Evolutionary conservation across 2,329 filamentous ascomycete genomes (phyloP).

Genomic region (Ophiocordyceps camponoti-leonardi): DNA sequence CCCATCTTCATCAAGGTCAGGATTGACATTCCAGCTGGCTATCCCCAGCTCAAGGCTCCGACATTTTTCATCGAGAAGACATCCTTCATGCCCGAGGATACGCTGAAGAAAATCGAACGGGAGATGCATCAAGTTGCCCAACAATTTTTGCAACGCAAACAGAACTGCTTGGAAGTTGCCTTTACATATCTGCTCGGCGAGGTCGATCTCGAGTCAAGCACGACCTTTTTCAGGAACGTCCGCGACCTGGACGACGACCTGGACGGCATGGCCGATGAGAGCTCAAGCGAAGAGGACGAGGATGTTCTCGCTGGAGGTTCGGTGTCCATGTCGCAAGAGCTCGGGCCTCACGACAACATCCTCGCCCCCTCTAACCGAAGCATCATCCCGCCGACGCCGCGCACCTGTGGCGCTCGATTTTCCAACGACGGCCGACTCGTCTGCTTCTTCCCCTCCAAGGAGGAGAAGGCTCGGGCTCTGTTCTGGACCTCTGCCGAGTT

Average conservation of each 20-base stretch:
- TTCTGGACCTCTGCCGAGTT: slow-evolving; percentile 28
- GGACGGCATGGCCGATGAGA: slow-evolving; percentile 49
- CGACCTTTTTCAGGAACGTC: slow-evolving; percentile 44
- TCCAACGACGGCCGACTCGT: slow-evolving; percentile 44
- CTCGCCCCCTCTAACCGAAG: slow-evolving; percentile 32
- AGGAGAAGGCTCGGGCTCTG: slow-evolving; percentile 36
- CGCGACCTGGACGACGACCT: slow-evolving; percentile 43
- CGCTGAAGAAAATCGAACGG: slow-evolving; percentile 29
- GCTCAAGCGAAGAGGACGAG: slow-evolving; percentile 67
- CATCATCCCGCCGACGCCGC: slow-evolving; percentile 36
- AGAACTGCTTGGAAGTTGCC: slow-evolving; percentile 44
- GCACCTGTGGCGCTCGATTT: slow-evolving; percentile 43
- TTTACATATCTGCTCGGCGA: slow-evolving; percentile 49
- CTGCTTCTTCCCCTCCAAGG: slow-evolving; percentile 54
- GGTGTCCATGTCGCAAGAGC: slow-evolving; percentile 44
- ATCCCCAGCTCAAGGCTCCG: slow-evolving; percentile 39
- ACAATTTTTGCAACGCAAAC: slow-evolving; percentile 36
- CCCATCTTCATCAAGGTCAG: slow-evolving; percentile 45
- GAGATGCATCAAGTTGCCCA: slow-evolving; percentile 39
- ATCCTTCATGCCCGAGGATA: slow-evolving; percentile 40
- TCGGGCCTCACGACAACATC: slow-evolving; percentile 36
- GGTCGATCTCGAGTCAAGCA: slow-evolving; percentile 41
- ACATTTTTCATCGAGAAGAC: slow-evolving; percentile 45
- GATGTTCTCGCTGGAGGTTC: slow-evolving; percentile 34
- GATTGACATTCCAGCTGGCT: slow-evolving; percentile 40